Conservation (phyloP, 2,329 filamentous ascomycete genomes). For the Lachnellula occidentalis region DNA sequence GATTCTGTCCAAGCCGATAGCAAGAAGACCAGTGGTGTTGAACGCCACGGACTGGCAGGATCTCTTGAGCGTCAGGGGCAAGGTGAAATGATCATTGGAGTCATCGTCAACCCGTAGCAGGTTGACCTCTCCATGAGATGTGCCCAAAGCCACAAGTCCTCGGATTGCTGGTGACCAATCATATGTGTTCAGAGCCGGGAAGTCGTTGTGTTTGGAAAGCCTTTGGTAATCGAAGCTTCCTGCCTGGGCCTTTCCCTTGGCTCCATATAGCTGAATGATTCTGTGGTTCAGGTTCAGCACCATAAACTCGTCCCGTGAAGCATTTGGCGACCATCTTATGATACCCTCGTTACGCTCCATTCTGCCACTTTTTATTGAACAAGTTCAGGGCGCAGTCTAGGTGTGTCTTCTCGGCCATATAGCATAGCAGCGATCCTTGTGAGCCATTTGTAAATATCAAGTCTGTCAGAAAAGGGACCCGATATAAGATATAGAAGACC, state of each 20-base stretch:
- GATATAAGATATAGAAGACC: no score
- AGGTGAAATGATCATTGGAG: constrained; percentile 58
- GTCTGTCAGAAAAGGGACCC: no score
- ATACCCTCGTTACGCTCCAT: constrained; percentile 43
- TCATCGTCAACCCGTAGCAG: constrained; percentile 68
- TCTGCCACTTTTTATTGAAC: neutral
- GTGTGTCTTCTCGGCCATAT: no score
- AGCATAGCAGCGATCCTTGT: no score
- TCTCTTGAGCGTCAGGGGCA: constrained; percentile 68
- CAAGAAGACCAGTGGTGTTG: constrained; percentile 64
- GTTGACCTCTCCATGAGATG: constrained; percentile 68
- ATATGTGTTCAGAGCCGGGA: constrained; percentile 58
- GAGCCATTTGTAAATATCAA: no score
- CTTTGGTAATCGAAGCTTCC: constrained; percentile 53
- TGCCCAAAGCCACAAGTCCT: constrained; percentile 69
- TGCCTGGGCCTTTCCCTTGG: constrained; percentile 52
- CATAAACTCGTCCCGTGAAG: constrained; percentile 53
- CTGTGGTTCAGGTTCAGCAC: constrained; percentile 61
- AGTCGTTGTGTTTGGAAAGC: constrained; percentile 55
- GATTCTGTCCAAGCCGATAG: constrained; percentile 74
- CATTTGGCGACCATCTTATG: constrained; percentile 61
- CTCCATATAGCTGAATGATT: constrained; percentile 57
- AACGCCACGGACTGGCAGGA: constrained; percentile 80
- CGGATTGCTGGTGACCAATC: constrained; percentile 60
- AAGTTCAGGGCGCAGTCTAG: no score